A percentile compares a stretch with the other conserved stretches of the same genome.
These are phyloP conservation scores for Seiridium unicorne DNA, from an alignment of 2,329 filamentous ascomycete genomes.

Conservation along the genomic window DNA sequence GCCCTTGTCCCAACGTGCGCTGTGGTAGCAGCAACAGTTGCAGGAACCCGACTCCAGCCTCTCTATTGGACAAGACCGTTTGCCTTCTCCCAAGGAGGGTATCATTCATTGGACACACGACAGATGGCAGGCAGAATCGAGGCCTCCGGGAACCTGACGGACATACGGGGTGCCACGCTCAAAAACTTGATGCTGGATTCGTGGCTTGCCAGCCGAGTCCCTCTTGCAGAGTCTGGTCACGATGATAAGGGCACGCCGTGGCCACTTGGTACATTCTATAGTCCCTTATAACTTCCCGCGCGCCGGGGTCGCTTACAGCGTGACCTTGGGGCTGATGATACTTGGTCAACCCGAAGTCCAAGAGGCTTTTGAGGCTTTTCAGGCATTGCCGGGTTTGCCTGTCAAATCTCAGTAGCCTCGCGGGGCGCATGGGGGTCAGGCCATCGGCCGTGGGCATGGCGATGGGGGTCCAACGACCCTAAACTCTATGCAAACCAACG, in stretches of 20 bases:
- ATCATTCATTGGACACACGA: conserved; percentile 18
- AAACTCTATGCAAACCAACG: neutral
- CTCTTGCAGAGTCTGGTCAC: conserved; percentile 7
- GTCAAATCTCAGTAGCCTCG: conserved; percentile 3
- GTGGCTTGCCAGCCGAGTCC: too few species aligned
- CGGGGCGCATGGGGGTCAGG: neutral
- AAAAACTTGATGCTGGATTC: too few species aligned
- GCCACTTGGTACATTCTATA: neutral
- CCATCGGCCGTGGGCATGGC: neutral
- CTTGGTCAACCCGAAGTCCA: neutral
- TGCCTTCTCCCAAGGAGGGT: conserved; percentile 16
- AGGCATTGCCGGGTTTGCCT: neutral
- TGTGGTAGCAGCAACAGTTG: neutral
- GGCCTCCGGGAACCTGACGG: too few species aligned
- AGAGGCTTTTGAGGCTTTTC: neutral
- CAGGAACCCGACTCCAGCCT: neutral
- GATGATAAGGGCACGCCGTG: neutral
- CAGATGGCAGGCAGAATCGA: too few species aligned
- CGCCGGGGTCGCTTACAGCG: neutral
- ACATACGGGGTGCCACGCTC: too few species aligned
- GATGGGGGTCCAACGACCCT: neutral
- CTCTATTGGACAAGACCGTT: conserved; percentile 26
- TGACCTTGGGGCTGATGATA: too few species aligned
- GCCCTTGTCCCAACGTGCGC: neutral
- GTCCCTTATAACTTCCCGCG: neutral